phyloP scores from a whole-genome alignment of 2,329 filamentous ascomycete species.

The Curvularia lunata region DNA sequence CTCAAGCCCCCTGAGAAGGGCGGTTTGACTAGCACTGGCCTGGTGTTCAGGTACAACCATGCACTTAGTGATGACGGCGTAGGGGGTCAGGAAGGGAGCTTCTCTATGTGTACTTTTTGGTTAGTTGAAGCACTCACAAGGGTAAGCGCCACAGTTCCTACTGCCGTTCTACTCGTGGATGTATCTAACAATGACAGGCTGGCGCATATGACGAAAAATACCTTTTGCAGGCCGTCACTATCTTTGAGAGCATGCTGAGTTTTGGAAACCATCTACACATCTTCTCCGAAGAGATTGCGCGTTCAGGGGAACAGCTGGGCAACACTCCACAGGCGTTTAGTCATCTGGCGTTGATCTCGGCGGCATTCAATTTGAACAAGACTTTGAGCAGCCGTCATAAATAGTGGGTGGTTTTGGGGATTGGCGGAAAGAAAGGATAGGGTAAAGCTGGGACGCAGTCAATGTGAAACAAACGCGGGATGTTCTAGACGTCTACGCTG shows the following conservation, averaged over 20 bases:
- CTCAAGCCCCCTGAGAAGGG: conserved; percentile 75
- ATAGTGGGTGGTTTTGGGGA: neutral
- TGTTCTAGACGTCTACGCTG: conserved; percentile 16
- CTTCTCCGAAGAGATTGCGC: conserved; percentile 80
- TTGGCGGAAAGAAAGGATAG: neutral
- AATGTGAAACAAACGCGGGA: conserved; percentile 4
- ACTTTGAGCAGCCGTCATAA: conserved; percentile 24
- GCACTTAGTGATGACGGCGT: conserved; percentile 73
- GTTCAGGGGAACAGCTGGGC: conserved; percentile 76
- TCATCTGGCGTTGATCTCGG: conserved; percentile 76
- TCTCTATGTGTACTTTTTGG: conserved; percentile 85
- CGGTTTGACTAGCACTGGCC: conserved; percentile 74
- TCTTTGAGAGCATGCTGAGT: conserved; percentile 79
- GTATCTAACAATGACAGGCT: conserved; percentile 28
- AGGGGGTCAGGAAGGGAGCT: conserved; percentile 75
- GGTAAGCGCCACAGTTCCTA: conserved; percentile 55
- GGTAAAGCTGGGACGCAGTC: conserved; percentile 1
- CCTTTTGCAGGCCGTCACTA: conserved; percentile 63
- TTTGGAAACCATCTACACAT: conserved; percentile 80
- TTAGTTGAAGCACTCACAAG: conserved; percentile 78
- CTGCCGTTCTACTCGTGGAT: conserved; percentile 1
- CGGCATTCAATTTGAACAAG: conserved; percentile 76
- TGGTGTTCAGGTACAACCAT: conserved; percentile 78
- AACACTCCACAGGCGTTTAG: conserved; percentile 83
- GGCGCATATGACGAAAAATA: conserved; percentile 68